Base-by-base conservation (phyloP, 108 stramenopile species). In the Cyclotella atomus region DNA sequence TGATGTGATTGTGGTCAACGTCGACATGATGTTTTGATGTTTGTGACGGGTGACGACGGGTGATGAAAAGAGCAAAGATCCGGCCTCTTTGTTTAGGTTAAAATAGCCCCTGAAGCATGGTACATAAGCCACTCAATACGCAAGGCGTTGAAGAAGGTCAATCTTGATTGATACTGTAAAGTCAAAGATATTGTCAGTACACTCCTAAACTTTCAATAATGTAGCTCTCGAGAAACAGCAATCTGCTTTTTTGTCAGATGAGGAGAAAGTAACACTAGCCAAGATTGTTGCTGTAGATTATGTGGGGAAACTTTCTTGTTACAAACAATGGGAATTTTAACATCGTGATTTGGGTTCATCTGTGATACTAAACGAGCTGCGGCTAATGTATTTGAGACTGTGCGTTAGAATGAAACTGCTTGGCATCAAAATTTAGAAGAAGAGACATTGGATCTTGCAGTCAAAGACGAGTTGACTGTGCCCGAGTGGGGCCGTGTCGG, bases 331-430 rank as follows among this genome's bases (percentile, higher is more conserved):
- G 17, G 84, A 83, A n/a, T 44, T 91, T 41, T 91, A 83, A 2
- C 96, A 97, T 71, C 81, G 84, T 27, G 97, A 96, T 53, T 76
- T 96, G 49, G 86, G 88, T 55, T 29, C 75, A 23, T 65, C 57
- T 2, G 85, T 3, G 72, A 91, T 78, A 83, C 91, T 15, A 53
- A 71, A 5, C 72, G 69, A 45, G 95, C 95, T 16, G 93, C 93
- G 0, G 60, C 89, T 9, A 36, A 46, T 5, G 77, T 97, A 16
- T 97, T 95, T 83, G 91, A 91, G 25, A 81, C 85, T 3, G 69
- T 97, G 8, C 91, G 97, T 52, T 96, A 95, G 96, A 85, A 91
- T 9, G 97, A 97, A 76, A 81, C 60, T 45, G 79, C 19, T 28
- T 78, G 21, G 14, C 61, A 24, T 38, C 19, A 24, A 28, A 41